These are phyloP conservation scores for Arthrobotrys megalospora DNA, from an alignment of 2,329 filamentous ascomycete species.

Conservation along the genomic window DNA sequence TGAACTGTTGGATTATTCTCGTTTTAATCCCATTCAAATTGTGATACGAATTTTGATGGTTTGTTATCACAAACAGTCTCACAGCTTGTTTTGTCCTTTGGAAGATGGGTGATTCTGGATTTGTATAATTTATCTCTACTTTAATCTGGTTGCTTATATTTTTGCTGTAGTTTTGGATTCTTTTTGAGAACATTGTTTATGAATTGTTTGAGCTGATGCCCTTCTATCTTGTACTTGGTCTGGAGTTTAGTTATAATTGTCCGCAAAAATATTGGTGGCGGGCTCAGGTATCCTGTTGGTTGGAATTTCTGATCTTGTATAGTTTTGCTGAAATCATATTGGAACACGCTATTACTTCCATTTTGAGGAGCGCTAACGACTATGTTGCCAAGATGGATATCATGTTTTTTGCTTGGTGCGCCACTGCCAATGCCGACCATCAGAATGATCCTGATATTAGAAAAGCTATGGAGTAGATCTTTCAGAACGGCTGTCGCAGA, in stretches of 20 bases:
- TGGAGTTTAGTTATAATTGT: background rate
- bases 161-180: constrained; percentile 6
- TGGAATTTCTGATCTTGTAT: constrained; percentile 62
- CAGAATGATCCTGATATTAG: constrained; percentile 64
- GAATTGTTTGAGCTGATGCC: background rate
- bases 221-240: background rate
- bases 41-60: constrained; percentile 58
- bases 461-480: constrained; percentile 65
- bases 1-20: constrained; percentile 3
- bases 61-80: background rate
- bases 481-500: constrained; percentile 66
- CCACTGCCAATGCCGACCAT: constrained; percentile 65
- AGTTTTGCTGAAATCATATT: constrained; percentile 66
- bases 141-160: constrained; percentile 64
- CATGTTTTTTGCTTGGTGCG: constrained; percentile 63
- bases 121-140: constrained; percentile 65
- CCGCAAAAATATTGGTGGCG: background rate
- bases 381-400: constrained; percentile 67
- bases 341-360: constrained; percentile 64
- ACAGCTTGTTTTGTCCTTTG: background rate
- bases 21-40: constrained; percentile 41
- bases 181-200: constrained; percentile 5
- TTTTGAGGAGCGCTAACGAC: constrained; percentile 64
- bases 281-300: constrained; percentile 53
- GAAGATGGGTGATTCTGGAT: constrained; percentile 29